Percentiles rank a stretch among this genome's conserved stretches.
These are phyloP conservation scores for Cercophora scortea DNA, from an alignment of 495 filamentous ascomycete species.

Conservation along the genomic window DNA sequence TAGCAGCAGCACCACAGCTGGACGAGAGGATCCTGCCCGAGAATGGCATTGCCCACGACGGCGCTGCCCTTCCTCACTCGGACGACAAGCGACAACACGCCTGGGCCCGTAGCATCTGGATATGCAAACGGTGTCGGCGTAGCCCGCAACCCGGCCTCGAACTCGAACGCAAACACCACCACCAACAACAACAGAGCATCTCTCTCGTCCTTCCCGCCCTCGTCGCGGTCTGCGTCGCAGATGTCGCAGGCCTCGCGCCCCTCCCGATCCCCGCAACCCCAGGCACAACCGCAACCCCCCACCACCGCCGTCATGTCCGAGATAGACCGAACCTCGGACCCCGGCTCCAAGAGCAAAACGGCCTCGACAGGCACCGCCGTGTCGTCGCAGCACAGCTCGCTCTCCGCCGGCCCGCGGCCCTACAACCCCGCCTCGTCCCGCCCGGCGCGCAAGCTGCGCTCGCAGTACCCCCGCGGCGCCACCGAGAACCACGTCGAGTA, in stretches of 20 bases:
- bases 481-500: slow-evolving; percentile 95
- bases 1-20: too few relatives aligned
- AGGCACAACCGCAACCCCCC: not conserved
- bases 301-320: slow-evolving; percentile 20
- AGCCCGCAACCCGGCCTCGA: not conserved
- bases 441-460: slow-evolving; percentile 51
- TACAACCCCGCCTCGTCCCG: slow-evolving; percentile 32
- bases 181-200: slow-evolving; percentile 38
- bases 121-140: slow-evolving; percentile 7
- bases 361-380: slow-evolving; percentile 41
- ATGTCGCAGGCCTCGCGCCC: slow-evolving; percentile 42
- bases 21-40: not conserved
- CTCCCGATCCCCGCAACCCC: slow-evolving; percentile 45
- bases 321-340: slow-evolving; percentile 41
- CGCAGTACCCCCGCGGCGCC: slow-evolving; percentile 76
- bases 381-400: slow-evolving; percentile 47
- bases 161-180: slow-evolving; percentile 13
- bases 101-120: not conserved
- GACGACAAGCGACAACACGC: slow-evolving; percentile 3
- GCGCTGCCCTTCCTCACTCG: slow-evolving; percentile 7
- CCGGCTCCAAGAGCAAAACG: slow-evolving; percentile 49
- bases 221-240: slow-evolving; percentile 44
- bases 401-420: slow-evolving; percentile 35
- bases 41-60: not conserved
- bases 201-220: slow-evolving; percentile 53